Base-by-base conservation (phyloP, 1,284 basidiomycete species). In the Ustilago curta region DNA sequence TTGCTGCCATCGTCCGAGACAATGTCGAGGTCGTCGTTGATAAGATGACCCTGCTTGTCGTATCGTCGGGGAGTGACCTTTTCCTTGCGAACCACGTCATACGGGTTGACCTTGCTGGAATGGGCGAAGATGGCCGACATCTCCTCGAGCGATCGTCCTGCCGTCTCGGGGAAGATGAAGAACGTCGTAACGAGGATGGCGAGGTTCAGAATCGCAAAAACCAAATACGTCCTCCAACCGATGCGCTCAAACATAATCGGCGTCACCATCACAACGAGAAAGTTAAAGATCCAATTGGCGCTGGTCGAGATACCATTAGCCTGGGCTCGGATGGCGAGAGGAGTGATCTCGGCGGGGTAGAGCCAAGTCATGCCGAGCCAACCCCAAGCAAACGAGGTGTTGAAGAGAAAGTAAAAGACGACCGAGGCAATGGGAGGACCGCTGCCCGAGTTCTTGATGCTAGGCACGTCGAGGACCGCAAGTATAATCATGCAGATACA, bases 331-430 rank as follows among this genome's bases (percentile, higher is more conserved):
- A 83, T 83, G 14, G 72, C 58, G 14, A 84, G 71, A 0, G 81
- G 81, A 1, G 82, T 83, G 60, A 83, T 81, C 62, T 84, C 82
- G 39, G 82, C 82, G 14, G 82, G 82, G 67, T 83, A 83, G n/a
- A 84, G 68, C 82, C 82, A 84, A 8, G 82, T 79, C 81, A 84
- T 81, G 18, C 82, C 82, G 32, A 84, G 78, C 82, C 82, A 84
- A 11, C 82, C 82, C 61, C 83, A 72, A 21, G 76, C 82, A 51
- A 84, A 84, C 49, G 76, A 78, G n/a, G 77, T 77, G 69, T 84
- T 84, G 70, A 82, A 84, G 37, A 83, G 64, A 74, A 82, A 80
- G 57, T 76, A 77, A 45, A 80, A 80, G 27, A 82, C 77, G 50
- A 77, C 75, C 43, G 80, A 80, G 31, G 75, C 72, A 52, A 78